phyloP scores from a whole-genome alignment of 495 filamentous ascomycete species.

The Endocarpon pusillum region DNA sequence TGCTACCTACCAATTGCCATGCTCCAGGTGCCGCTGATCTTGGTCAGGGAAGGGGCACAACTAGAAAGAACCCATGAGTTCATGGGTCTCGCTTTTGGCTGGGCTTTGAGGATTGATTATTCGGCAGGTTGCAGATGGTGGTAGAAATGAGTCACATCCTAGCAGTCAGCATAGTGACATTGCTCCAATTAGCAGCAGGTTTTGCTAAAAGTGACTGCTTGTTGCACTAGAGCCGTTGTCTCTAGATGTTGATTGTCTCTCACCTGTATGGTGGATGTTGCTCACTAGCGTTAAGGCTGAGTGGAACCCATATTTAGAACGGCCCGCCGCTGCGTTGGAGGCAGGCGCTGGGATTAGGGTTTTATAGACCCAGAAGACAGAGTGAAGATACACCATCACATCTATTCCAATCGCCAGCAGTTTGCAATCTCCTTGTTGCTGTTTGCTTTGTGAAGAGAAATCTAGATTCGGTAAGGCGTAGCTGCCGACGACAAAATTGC shows the following conservation, averaged over 20 bases:
- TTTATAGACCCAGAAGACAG: neutral
- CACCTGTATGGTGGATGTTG: neutral
- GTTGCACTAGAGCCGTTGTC: neutral
- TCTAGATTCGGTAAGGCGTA: neutral
- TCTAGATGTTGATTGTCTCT: neutral
- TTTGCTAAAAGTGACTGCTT: neutral
- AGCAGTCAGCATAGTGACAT: neutral
- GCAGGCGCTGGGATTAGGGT: neutral
- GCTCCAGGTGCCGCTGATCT: too few species aligned
- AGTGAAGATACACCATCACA: neutral
- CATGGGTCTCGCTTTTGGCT: too few species aligned
- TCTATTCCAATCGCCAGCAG: neutral
- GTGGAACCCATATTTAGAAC: slow-evolving; percentile 1
- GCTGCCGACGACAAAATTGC: neutral
- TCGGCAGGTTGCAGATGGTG: neutral
- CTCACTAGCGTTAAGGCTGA: neutral
- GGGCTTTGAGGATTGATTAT: too few species aligned
- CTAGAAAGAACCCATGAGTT: too few species aligned
- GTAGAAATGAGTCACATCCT: neutral
- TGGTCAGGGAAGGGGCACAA: too few species aligned
- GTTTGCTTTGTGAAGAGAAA: neutral
- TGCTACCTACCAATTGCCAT: too few species aligned
- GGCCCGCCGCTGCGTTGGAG: neutral
- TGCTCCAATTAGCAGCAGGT: neutral
- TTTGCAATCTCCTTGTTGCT: neutral